A percentile compares a stretch with the other conserved stretches of the same genome.
These are phyloP conservation scores for Penicillium sp. DNA, from an alignment of 2,329 filamentous ascomycete species.

Conservation along the genomic window DNA sequence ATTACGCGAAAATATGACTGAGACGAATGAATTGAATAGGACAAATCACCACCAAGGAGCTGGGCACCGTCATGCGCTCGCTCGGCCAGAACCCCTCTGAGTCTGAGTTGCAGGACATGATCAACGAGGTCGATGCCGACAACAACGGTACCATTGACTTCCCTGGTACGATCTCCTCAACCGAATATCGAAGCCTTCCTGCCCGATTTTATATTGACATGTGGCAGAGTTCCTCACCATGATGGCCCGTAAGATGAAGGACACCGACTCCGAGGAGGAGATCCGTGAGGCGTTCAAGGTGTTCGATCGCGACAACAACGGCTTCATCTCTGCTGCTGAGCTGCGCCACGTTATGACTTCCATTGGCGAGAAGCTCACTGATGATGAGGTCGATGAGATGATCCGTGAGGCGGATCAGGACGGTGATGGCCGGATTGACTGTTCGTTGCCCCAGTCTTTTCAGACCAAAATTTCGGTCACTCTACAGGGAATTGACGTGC, in stretches of 20 bases:
- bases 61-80: constrained; percentile 88
- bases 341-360: constrained; percentile 90
- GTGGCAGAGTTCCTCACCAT: constrained; percentile 79
- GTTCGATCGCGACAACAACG: constrained; percentile 89
- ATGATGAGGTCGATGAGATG: constrained; percentile 91
- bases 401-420: constrained; percentile 89
- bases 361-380: constrained; percentile 86
- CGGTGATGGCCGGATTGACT: constrained; percentile 84
- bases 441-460: constrained; percentile 51
- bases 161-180: constrained; percentile 62
- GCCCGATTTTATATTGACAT: constrained; percentile 9
- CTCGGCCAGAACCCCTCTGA: constrained; percentile 87
- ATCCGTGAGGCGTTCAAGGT: constrained; percentile 89
- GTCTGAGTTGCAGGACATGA: constrained; percentile 90
- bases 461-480: background rate
- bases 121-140: constrained; percentile 89
- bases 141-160: constrained; percentile 94
- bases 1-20: constrained; percentile 4
- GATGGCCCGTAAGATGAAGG: constrained; percentile 95
- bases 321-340: constrained; percentile 86
- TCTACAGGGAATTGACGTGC: constrained; percentile 1
- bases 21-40: constrained; percentile 50
- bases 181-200: background rate
- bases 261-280: constrained; percentile 87
- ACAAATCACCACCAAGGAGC: constrained; percentile 88